A percentile compares a stretch with the other conserved stretches of the same genome.
phyloP scores from a whole-genome alignment of 2,329 filamentous ascomycete genomes.

The Chalaropsis ovoidea region DNA sequence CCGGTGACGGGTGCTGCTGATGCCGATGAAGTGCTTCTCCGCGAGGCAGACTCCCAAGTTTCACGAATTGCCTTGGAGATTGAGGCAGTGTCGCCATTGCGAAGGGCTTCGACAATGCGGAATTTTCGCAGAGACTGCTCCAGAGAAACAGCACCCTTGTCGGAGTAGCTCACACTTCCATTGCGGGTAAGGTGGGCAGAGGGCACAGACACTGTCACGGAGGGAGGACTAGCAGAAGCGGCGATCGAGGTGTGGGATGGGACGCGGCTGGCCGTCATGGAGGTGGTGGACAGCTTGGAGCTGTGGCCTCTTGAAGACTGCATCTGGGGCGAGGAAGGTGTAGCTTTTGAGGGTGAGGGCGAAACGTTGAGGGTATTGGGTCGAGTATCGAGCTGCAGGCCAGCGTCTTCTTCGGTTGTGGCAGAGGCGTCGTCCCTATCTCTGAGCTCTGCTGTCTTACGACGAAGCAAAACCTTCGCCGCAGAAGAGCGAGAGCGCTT shows the following conservation, averaged over 20 bases:
- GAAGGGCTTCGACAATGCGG: conserved; percentile 81
- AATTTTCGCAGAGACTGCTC: conserved; percentile 94
- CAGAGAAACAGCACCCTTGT: conserved; percentile 48
- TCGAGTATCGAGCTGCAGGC: conserved; percentile 18
- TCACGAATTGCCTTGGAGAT: conserved; percentile 80
- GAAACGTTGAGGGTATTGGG: conserved; percentile 18
- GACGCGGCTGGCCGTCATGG: conserved; percentile 36
- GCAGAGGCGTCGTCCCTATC: conserved; percentile 16
- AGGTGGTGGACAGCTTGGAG: conserved; percentile 40
- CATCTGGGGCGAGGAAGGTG: conserved; percentile 19
- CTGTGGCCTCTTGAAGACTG: conserved; percentile 35
- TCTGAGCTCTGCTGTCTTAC: conserved; percentile 18
- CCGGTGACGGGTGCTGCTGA: conserved; percentile 36
- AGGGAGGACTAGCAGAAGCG: conserved; percentile 32
- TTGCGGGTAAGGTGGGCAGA: conserved; percentile 26
- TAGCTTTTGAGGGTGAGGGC: conserved; percentile 15
- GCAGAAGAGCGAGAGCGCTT: conserved; percentile 24
- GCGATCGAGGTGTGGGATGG: conserved; percentile 33
- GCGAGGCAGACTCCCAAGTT: conserved; percentile 42
- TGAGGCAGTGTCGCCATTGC: conserved; percentile 79
- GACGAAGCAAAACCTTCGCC: conserved; percentile 23
- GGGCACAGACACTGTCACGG: conserved; percentile 28
- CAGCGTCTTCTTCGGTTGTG: conserved; percentile 17
- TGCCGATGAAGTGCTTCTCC: conserved; percentile 49
- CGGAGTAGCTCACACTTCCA: conserved; percentile 28